Conservation (phyloP, 2,329 filamentous ascomycete genomes). For the Fusarium pseudograminearum region DNA sequence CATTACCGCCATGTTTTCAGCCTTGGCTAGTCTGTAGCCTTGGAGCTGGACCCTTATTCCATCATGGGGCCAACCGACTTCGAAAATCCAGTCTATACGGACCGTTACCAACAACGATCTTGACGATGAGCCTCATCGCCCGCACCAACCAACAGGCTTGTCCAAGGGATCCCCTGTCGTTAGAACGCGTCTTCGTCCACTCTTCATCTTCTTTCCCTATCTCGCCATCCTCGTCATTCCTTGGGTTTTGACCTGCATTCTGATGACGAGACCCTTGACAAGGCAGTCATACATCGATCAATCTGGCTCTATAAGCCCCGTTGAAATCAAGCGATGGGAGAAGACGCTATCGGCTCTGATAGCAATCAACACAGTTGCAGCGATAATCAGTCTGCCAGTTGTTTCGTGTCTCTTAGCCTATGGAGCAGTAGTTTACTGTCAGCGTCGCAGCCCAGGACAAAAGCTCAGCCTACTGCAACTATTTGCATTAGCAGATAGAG, state of each 20-base stretch:
- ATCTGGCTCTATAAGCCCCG: neutral
- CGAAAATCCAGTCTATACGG: neutral
- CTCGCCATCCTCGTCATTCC: constrained; percentile 13
- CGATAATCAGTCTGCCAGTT: constrained; percentile 17
- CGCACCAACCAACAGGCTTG: neutral
- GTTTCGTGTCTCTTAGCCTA: constrained; percentile 29
- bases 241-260: constrained; percentile 22
- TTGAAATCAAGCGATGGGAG: neutral
- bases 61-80: neutral
- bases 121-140: neutral
- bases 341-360: neutral
- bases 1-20: neutral
- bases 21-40: too few relatives aligned
- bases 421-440: constrained; percentile 30
- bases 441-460: constrained; percentile 12
- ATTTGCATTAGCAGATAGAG: constrained; percentile 26
- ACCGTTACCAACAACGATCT: constrained; percentile 2
- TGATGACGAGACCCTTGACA: constrained; percentile 30
- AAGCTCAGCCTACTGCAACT: constrained; percentile 16
- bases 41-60: neutral
- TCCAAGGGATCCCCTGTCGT: constrained; percentile 7
- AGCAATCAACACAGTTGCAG: neutral
- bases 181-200: neutral
- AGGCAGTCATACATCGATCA: constrained; percentile 23
- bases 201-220: constrained; percentile 4